Evolutionary conservation across 441 rosid species (phyloP).

Genomic region (Euphorbia corollata): DNA sequence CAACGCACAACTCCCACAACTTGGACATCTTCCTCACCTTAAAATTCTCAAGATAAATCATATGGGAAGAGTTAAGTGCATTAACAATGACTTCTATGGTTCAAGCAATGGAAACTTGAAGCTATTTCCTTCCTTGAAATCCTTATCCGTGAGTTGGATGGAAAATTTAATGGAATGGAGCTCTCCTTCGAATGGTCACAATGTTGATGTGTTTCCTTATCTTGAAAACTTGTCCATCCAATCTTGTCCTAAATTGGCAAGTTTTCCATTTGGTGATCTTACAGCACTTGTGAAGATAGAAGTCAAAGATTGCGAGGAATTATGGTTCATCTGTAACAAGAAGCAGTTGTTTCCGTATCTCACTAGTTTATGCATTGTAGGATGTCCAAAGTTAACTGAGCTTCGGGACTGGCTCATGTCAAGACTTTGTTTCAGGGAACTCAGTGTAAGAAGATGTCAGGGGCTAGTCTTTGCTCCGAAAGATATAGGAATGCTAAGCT

Average conservation of each 20-base stretch:
- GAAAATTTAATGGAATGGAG: background rate
- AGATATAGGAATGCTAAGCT: background rate
- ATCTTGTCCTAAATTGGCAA: background rate
- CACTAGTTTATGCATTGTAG: background rate
- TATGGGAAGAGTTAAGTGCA: constrained; percentile 13
- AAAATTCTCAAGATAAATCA: constrained; percentile 9
- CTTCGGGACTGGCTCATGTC: background rate
- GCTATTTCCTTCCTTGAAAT: constrained; percentile 9
- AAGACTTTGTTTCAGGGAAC: background rate
- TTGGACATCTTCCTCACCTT: constrained; percentile 26
- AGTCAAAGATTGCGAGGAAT: background rate
- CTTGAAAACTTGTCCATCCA: background rate
- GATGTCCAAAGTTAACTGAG: background rate
- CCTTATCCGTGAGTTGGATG: background rate
- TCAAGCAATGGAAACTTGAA: background rate
- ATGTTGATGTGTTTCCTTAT: background rate
- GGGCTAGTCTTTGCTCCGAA: background rate
- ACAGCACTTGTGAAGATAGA: constrained; percentile 12
- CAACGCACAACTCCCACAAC: constrained; percentile 16
- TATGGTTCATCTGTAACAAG: background rate
- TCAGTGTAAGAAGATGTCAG: background rate
- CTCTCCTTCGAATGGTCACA: background rate
- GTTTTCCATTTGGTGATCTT: background rate
- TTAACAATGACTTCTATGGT: constrained; percentile 20
- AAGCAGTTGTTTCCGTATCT: background rate